Conservation (phyloP, 2,329 filamentous ascomycete species). For the Beauveria sp. region DNA sequence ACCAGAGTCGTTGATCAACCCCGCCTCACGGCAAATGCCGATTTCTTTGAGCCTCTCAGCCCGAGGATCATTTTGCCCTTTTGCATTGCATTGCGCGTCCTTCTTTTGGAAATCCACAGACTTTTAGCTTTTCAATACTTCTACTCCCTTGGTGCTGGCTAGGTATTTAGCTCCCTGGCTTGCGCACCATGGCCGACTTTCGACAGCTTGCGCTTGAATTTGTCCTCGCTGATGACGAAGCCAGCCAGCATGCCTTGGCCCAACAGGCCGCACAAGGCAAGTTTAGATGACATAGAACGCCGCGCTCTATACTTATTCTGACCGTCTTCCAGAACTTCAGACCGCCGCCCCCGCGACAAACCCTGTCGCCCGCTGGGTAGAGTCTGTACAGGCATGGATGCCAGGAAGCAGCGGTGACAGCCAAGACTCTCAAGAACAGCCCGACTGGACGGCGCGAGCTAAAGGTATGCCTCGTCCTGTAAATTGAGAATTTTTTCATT, state of each 20-base stretch:
- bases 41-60: background rate
- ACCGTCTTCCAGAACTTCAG: conserved; percentile 34
- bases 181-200: conserved; percentile 38
- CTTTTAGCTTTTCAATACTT: background rate
- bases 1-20: conserved; percentile 6
- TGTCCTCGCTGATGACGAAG: conserved; percentile 43
- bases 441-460: conserved; percentile 46
- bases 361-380: conserved; percentile 46
- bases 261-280: conserved; percentile 38
- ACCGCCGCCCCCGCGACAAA: conserved; percentile 34
- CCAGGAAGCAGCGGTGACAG: conserved; percentile 31
- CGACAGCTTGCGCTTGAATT: conserved; percentile 46
- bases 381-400: conserved; percentile 49
- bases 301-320: conserved; percentile 1
- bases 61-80: background rate
- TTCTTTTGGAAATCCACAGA: background rate
- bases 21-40: conserved; percentile 8
- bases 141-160: too few relatives aligned
- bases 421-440: conserved; percentile 33
- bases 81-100: conserved; percentile 2
- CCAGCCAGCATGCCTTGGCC: conserved; percentile 31
- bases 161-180: background rate
- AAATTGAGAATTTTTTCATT: background rate
- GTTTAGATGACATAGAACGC: background rate
- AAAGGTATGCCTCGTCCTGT: conserved; percentile 32